Conservation (phyloP, 2,329 filamentous ascomycete genomes). For the Cytospora leucostoma region DNA sequence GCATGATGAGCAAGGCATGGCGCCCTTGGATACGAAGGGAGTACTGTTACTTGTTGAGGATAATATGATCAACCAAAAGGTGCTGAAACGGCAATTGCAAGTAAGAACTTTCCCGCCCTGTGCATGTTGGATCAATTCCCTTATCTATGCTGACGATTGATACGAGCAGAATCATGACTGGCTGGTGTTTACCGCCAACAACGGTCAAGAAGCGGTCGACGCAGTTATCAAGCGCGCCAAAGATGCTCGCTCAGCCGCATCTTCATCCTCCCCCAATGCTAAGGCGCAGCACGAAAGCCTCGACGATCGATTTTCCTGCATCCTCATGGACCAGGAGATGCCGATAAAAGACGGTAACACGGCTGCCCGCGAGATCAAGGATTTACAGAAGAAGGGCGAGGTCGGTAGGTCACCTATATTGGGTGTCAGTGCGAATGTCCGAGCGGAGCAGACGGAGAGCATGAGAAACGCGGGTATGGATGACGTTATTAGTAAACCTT, state of each 20-base stretch:
- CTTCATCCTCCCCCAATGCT: no score
- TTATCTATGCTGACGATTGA: not conserved
- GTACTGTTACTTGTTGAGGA: slow-evolving; percentile 16
- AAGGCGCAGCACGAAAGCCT: not conserved
- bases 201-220: slow-evolving; percentile 14
- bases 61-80: slow-evolving; percentile 15
- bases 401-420: slow-evolving; percentile 11
- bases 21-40: not conserved
- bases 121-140: no score
- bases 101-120: not conserved
- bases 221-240: slow-evolving; percentile 4
- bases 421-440: slow-evolving; percentile 15
- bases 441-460: slow-evolving; percentile 11
- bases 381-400: not conserved
- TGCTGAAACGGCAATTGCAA: slow-evolving; percentile 15
- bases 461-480: slow-evolving; percentile 19
- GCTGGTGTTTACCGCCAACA: slow-evolving; percentile 6
- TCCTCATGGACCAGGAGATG: slow-evolving; percentile 21
- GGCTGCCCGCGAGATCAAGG: slow-evolving; percentile 4
- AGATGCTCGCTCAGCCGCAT: not conserved
- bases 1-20: not conserved
- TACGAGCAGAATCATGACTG: slow-evolving; percentile 6
- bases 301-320: not conserved
- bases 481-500: slow-evolving; percentile 15
- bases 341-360: slow-evolving; percentile 18